Evolutionary conservation across 2,329 filamentous ascomycete genomes (phyloP).

Genomic region (Didymella keratinophila): DNA sequence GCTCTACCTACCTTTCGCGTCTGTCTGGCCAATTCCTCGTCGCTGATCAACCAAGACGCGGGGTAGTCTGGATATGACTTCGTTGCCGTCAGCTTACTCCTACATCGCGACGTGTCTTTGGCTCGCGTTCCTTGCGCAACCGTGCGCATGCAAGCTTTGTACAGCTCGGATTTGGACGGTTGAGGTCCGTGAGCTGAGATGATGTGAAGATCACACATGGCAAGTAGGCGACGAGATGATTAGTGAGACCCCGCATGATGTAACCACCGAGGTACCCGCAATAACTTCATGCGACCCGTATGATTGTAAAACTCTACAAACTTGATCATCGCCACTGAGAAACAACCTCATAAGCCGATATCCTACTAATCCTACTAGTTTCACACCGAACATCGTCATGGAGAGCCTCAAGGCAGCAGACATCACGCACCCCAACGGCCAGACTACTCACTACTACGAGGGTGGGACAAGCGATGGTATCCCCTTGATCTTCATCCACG

Average conservation of each 20-base stretch:
- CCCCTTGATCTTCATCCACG: conserved; percentile 39
- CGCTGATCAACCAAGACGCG: neutral
- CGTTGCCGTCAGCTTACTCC: no score
- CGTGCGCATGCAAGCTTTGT: no score
- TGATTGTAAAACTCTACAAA: neutral
- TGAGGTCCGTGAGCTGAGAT: neutral
- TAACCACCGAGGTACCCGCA: conserved; percentile 9
- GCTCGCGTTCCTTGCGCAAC: neutral
- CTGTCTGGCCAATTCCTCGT: no score
- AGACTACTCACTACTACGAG: conserved; percentile 38
- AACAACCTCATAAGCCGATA: no score
- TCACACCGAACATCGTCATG: conserved; percentile 10
- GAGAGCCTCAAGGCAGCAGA: conserved; percentile 26
- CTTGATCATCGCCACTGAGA: neutral
- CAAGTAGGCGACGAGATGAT: neutral
- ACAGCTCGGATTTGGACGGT: neutral
- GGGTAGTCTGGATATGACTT: no score
- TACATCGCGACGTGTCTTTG: no score
- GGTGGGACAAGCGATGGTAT: conserved; percentile 31
- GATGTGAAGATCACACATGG: neutral
- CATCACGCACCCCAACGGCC: conserved; percentile 31
- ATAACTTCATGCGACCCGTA: neutral
- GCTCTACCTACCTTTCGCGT: no score
- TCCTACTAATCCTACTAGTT: no score
- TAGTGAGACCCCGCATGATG: conserved; percentile 16